A percentile compares a stretch with the other conserved stretches of the same genome.
These are phyloP conservation scores for Penicillium sp. DNA, from an alignment of 2,329 filamentous ascomycete species.

Conservation along the genomic window DNA sequence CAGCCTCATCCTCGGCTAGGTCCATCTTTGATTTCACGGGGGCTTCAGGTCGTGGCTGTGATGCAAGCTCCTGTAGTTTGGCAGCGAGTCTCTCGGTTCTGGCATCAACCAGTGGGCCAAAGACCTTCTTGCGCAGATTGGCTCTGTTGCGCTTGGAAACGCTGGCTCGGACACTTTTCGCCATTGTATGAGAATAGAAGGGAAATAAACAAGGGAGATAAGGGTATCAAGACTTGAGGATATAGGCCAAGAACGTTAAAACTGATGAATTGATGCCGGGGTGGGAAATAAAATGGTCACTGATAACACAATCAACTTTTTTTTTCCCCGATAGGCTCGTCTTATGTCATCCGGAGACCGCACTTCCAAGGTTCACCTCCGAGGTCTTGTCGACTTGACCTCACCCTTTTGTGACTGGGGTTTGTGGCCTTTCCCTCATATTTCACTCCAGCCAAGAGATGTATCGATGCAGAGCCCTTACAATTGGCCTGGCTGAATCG, in stretches of 20 bases:
- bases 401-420: slow-evolving; percentile 1
- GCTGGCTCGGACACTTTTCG: slow-evolving; percentile 80
- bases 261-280: neutral
- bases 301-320: slow-evolving; percentile 13
- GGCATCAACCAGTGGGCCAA: slow-evolving; percentile 77
- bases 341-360: slow-evolving; percentile 37
- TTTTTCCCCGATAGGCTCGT: slow-evolving; percentile 20
- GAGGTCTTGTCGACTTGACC: neutral
- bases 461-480: slow-evolving; percentile 26
- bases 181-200: slow-evolving; percentile 61
- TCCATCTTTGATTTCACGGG: slow-evolving; percentile 46
- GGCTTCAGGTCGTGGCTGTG: slow-evolving; percentile 67
- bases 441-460: slow-evolving; percentile 26
- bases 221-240: neutral
- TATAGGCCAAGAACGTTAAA: neutral
- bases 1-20: slow-evolving; percentile 22
- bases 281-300: slow-evolving; percentile 1
- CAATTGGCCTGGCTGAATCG: slow-evolving; percentile 24
- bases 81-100: slow-evolving; percentile 80
- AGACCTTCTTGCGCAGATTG: slow-evolving; percentile 75
- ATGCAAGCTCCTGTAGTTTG: slow-evolving; percentile 77
- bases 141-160: slow-evolving; percentile 79
- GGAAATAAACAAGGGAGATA: neutral
- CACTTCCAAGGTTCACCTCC: slow-evolving; percentile 9
- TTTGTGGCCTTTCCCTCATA: slow-evolving; percentile 3